phyloP scores from a whole-genome alignment of 805 yeast species.

The Yarrowia sp. region DNA sequence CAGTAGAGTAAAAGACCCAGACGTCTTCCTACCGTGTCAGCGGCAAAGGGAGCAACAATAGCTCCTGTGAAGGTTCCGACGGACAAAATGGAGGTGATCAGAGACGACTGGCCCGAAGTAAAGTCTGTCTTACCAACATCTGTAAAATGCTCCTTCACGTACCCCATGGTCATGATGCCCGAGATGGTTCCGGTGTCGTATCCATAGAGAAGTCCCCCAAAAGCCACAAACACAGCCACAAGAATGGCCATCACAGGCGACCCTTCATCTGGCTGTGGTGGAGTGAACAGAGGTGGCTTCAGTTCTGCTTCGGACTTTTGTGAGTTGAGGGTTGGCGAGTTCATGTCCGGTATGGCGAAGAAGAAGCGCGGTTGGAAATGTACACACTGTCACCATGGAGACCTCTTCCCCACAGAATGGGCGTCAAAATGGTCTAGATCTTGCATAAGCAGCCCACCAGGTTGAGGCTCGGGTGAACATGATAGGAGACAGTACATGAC shows the following conservation, averaged over 20 bases:
- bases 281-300: neutral
- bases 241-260: neutral
- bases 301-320: neutral
- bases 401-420: too few relatives aligned
- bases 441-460: too few relatives aligned
- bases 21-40: constrained; percentile 74
- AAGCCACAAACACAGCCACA: constrained; percentile 4
- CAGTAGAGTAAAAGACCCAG: constrained; percentile 60
- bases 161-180: constrained; percentile 72
- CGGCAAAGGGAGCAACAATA: constrained; percentile 53
- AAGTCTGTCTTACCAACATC: constrained; percentile 42
- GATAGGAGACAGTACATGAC: too few relatives aligned
- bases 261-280: neutral
- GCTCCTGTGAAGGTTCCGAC: constrained; percentile 78
- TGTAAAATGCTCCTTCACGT: constrained; percentile 58
- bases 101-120: constrained; percentile 61
- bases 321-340: neutral
- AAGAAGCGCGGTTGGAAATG: too few relatives aligned
- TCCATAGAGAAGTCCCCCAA: neutral
- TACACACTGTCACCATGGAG: too few relatives aligned
- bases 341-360: neutral
- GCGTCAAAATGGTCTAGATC: too few relatives aligned
- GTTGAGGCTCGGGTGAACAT: too few relatives aligned
- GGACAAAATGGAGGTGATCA: constrained; percentile 75
- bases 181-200: constrained; percentile 49